A percentile compares a stretch with the other conserved stretches of the same genome.
Conservation (phyloP, 2,329 filamentous ascomycete species). For the Ceratocystis ficicola region DNA sequence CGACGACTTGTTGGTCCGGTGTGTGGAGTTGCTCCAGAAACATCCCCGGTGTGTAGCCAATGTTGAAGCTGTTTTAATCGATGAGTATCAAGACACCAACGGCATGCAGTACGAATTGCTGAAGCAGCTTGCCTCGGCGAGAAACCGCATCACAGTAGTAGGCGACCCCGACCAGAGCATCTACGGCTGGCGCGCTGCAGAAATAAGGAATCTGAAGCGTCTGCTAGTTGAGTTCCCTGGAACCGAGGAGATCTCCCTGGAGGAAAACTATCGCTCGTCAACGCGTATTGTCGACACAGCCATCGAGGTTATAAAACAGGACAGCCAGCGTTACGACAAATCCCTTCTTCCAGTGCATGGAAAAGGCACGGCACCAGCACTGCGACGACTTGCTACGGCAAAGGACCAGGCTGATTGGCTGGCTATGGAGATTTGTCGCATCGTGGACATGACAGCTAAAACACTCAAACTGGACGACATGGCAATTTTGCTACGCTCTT, state of each 20-base stretch:
- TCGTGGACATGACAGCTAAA: constrained; percentile 56
- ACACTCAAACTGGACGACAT: constrained; percentile 67
- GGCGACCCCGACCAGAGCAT: constrained; percentile 97
- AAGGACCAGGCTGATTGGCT: constrained; percentile 77
- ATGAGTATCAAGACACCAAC: constrained; percentile 97
- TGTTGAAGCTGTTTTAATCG: constrained; percentile 80
- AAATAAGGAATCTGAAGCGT: constrained; percentile 73
- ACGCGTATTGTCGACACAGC: constrained; percentile 71
- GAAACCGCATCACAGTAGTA: constrained; percentile 77
- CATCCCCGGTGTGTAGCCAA: constrained; percentile 76
- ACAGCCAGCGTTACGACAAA: constrained; percentile 68
- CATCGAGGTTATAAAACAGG: constrained; percentile 80
- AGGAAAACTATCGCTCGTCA: constrained; percentile 91
- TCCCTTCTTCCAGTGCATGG: constrained; percentile 66
- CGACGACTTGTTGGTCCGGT: constrained; percentile 78
- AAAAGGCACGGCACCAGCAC: constrained; percentile 65
- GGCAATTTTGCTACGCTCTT: constrained; percentile 76
- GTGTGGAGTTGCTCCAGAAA: constrained; percentile 61
- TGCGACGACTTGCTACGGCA: constrained; percentile 60
- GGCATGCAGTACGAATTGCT: constrained; percentile 90
- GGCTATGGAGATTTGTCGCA: constrained; percentile 65
- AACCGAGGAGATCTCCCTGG: constrained; percentile 70
- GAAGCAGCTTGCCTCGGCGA: constrained; percentile 65
- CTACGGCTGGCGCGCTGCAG: constrained; percentile 87
- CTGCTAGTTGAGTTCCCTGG: constrained; percentile 65